These are phyloP conservation scores for Wickerhamiella occidentalis DNA, from an alignment of 805 yeast species.

Conservation along the genomic window DNA sequence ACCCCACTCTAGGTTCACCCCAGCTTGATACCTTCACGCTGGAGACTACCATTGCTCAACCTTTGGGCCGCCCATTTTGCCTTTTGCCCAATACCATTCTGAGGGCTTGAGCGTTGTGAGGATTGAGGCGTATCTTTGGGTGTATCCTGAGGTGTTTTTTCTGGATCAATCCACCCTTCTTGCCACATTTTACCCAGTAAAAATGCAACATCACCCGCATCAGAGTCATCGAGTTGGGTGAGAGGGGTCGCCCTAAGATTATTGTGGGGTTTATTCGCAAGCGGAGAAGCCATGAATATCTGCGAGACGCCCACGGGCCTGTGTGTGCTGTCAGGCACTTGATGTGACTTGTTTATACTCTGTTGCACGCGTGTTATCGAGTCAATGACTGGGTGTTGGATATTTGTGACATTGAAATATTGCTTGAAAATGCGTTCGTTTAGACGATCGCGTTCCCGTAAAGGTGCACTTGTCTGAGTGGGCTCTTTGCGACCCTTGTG, in stretches of 20 bases:
- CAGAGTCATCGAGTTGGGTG: conserved; percentile 2
- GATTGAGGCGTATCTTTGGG: neutral
- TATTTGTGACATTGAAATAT: conserved; percentile 9
- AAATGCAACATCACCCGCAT: conserved; percentile 11
- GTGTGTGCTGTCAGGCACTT: neutral
- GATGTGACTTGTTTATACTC: neutral
- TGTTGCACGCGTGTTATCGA: conserved; percentile 2
- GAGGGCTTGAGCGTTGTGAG: neutral
- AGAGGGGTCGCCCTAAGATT: conserved; percentile 1
- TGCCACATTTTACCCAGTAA: conserved; percentile 20
- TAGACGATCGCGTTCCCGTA: conserved; percentile 8
- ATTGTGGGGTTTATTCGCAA: neutral
- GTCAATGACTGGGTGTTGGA: conserved; percentile 10
- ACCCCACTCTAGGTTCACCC: no score
- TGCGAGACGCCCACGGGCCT: neutral
- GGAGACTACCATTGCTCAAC: neutral
- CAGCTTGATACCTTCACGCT: neutral
- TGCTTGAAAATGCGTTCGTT: conserved; percentile 9
- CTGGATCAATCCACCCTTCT: conserved; percentile 20
- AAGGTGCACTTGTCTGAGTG: neutral
- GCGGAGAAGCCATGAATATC: neutral
- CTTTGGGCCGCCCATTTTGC: conserved; percentile 1
- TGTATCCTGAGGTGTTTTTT: conserved; percentile 4
- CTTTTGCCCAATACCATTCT: neutral
- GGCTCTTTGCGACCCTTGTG: conserved; percentile 12